A percentile compares a stretch with the other conserved stretches of the same genome.
phyloP scores from a whole-genome alignment of 495 filamentous ascomycete species.

The Talaromyces nanjingensis region DNA sequence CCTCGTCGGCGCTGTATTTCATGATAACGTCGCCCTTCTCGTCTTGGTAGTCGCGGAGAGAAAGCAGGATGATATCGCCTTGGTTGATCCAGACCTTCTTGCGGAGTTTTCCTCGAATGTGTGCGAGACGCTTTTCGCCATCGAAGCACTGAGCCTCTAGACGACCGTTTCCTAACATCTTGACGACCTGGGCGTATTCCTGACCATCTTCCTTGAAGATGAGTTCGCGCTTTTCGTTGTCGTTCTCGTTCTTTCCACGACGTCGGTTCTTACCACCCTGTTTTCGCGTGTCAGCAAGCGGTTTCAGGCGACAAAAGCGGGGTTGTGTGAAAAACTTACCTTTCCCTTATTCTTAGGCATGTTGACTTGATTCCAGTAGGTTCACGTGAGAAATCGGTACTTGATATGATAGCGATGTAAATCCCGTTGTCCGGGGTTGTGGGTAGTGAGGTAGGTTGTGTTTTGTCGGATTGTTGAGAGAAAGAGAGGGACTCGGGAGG shows the following conservation, averaged over 20 bases:
- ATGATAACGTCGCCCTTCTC: constrained; percentile 99
- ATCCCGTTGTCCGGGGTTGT: not conserved
- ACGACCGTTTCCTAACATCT: constrained; percentile 98
- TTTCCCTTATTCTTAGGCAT: constrained; percentile 99
- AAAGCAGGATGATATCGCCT: constrained; percentile 96
- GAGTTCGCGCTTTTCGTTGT: constrained; percentile 98
- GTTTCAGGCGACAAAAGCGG: not conserved
- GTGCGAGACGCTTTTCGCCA: constrained; percentile 56
- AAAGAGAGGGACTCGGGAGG: not conserved
- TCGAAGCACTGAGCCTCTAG: constrained; percentile 97
- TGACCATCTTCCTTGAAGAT: constrained; percentile 99
- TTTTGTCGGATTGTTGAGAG: not conserved
- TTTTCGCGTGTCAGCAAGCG: constrained; percentile 10
- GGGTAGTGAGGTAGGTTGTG: not conserved
- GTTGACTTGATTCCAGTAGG: constrained; percentile 25
- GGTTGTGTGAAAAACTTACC: constrained; percentile 43
- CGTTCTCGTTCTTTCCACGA: constrained; percentile 99
- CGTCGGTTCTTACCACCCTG: constrained; percentile 98
- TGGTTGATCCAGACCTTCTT: constrained; percentile 99
- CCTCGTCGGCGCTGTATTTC: constrained; percentile 98
- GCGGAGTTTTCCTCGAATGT: constrained; percentile 77
- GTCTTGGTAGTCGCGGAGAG: constrained; percentile 96
- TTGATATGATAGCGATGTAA: not conserved
- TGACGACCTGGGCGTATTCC: constrained; percentile 97
- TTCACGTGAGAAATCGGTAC: not conserved